Percentiles rank a stretch among this genome's conserved stretches.
These are phyloP conservation scores for Neoascochyta sp. DNA, from an alignment of 2,329 filamentous ascomycete species.

Conservation along the genomic window DNA sequence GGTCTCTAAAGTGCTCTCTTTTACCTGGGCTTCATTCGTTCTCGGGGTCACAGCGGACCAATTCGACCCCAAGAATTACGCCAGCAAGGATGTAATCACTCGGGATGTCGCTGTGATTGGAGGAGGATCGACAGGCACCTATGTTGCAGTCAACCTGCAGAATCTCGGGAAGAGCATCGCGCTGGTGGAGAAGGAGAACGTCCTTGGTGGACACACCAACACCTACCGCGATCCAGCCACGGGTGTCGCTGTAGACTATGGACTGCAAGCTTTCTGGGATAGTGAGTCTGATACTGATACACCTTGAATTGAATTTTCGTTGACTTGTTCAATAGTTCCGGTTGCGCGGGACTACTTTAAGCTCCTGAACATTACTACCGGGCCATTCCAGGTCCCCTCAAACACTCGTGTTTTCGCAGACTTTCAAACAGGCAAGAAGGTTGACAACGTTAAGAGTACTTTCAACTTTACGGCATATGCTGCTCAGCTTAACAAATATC, in stretches of 20 bases:
- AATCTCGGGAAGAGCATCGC: slow-evolving; percentile 38
- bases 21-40: too few relatives aligned
- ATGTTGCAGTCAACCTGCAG: slow-evolving; percentile 42
- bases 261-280: slow-evolving; percentile 23
- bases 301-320: not conserved
- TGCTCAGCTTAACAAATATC: slow-evolving; percentile 17
- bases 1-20: too few relatives aligned
- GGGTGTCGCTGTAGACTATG: slow-evolving; percentile 28
- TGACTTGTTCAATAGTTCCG: too few relatives aligned
- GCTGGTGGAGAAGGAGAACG: slow-evolving; percentile 39
- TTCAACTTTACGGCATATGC: too few relatives aligned
- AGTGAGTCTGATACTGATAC: too few relatives aligned
- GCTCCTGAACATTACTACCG: not conserved
- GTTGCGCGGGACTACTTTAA: too few relatives aligned
- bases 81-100: slow-evolving; percentile 2
- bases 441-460: too few relatives aligned
- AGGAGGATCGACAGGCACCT: slow-evolving; percentile 42
- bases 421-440: too few relatives aligned
- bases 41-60: slow-evolving; percentile 1
- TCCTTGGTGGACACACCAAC: slow-evolving; percentile 49
- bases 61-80: slow-evolving; percentile 1
- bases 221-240: slow-evolving; percentile 43
- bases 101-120: slow-evolving; percentile 40
- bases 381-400: slow-evolving; percentile 8
- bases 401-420: too few relatives aligned